A percentile compares a stretch with the other conserved stretches of the same genome.
These are phyloP conservation scores for Globisporangium middletonii DNA, from an alignment of 352 stramenopile genomes.

Conservation along the genomic window DNA sequence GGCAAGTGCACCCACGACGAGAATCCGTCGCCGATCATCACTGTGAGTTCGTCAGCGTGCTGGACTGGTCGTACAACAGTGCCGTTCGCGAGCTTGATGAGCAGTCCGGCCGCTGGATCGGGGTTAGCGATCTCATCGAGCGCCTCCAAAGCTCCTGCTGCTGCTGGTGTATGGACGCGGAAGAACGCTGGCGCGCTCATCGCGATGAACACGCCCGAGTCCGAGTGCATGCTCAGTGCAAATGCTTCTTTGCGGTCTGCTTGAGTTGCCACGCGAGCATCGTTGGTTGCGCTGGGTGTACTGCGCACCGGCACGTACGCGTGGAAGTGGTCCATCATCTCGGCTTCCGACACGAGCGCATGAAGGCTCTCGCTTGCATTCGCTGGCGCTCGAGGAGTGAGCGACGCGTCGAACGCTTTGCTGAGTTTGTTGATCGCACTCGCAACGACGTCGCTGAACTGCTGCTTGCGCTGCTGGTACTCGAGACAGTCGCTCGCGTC, in stretches of 20 bases:
- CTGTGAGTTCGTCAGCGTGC: slow-evolving; percentile 9
- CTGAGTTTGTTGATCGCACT: slow-evolving; percentile 5
- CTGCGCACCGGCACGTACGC: slow-evolving; percentile 10
- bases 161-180: background rate
- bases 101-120: slow-evolving; percentile 10
- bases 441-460: slow-evolving; percentile 13
- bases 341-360: slow-evolving; percentile 6
- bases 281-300: background rate
- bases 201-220: slow-evolving; percentile 17
- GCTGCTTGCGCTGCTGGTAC: slow-evolving; percentile 12
- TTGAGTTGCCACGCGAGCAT: too few species aligned
- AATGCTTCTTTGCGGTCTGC: background rate
- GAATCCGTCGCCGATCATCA: slow-evolving; percentile 20
- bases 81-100: slow-evolving; percentile 8
- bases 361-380: slow-evolving; percentile 1
- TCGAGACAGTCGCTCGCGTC: slow-evolving; percentile 2
- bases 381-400: background rate
- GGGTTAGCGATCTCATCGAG: slow-evolving; percentile 11
- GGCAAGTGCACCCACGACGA: slow-evolving; percentile 12
- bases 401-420: slow-evolving; percentile 9
- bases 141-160: too few species aligned
- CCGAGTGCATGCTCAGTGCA: slow-evolving; percentile 19
- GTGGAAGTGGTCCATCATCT: slow-evolving; percentile 20
- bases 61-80: slow-evolving; percentile 13
- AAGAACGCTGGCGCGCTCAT: slow-evolving; percentile 18